Conservation (phyloP, 2,329 filamentous ascomycete species). For the Colletotrichum sp. region DNA sequence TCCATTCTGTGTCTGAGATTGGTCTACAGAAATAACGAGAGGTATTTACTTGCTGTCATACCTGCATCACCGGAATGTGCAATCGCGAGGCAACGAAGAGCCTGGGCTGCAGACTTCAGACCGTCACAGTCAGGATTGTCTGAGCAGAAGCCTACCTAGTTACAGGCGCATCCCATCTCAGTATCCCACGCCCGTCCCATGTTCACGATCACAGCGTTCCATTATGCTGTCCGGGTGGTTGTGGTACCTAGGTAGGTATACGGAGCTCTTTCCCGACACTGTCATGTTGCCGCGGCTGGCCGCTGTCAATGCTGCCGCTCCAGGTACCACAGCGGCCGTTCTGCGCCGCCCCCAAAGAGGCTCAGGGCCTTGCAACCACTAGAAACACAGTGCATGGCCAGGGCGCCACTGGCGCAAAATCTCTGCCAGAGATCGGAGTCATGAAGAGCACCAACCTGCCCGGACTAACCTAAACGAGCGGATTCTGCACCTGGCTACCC, state of each 20-base stretch:
- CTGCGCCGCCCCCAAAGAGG: neutral
- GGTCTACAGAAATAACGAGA: neutral
- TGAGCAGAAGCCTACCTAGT: neutral
- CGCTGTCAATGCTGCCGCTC: neutral
- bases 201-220: neutral
- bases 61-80: neutral
- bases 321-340: neutral
- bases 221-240: neutral
- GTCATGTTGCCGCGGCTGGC: neutral
- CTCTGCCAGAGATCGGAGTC: conserved; percentile 9
- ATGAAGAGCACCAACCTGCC: neutral
- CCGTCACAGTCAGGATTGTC: neutral
- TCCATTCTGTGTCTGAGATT: neutral
- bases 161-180: neutral
- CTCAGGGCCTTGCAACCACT: conserved; percentile 1
- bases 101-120: neutral
- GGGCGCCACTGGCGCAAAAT: conserved; percentile 10
- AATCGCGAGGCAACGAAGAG: neutral
- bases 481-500: neutral
- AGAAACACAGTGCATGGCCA: conserved; percentile 6
- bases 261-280: neutral
- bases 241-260: neutral
- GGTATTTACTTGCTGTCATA: conserved; percentile 4
- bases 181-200: neutral
- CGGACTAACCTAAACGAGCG: conserved; percentile 4